phyloP scores from a whole-genome alignment of 2,329 filamentous ascomycete species.

The Fusarium nurragi region DNA sequence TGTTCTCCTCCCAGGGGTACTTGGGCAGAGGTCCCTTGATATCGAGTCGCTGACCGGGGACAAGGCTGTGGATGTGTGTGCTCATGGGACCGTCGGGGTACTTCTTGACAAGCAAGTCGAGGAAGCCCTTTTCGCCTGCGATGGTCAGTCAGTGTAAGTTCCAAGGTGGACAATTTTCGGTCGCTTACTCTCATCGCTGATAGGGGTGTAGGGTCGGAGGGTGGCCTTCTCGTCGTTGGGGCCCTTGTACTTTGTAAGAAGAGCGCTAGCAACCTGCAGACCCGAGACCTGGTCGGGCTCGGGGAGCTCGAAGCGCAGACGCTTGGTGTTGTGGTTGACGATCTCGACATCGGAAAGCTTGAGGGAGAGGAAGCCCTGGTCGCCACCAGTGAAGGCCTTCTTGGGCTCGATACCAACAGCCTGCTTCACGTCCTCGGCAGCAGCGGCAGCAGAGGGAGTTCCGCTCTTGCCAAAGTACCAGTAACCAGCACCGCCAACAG shows the following conservation, averaged over 20 bases:
- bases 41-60: constrained; percentile 81
- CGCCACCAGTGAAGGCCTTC: constrained; percentile 76
- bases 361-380: constrained; percentile 88
- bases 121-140: constrained; percentile 77
- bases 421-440: constrained; percentile 59
- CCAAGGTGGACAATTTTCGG: background rate
- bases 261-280: constrained; percentile 81
- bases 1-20: constrained; percentile 89
- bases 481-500: constrained; percentile 65
- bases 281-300: constrained; percentile 87
- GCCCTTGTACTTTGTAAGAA: constrained; percentile 92
- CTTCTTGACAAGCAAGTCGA: constrained; percentile 91
- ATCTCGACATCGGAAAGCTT: constrained; percentile 80
- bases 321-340: constrained; percentile 96
- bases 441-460: constrained; percentile 58
- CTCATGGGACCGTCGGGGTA: constrained; percentile 95
- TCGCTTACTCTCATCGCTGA: constrained; percentile 79
- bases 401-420: constrained; percentile 64
- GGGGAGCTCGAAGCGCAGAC: constrained; percentile 85
- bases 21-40: constrained; percentile 97
- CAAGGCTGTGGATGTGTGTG: constrained; percentile 84
- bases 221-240: constrained; percentile 85
- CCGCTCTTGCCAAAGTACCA: constrained; percentile 64
- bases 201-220: constrained; percentile 91
- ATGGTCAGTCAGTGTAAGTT: constrained; percentile 14